Evolutionary conservation across 305 asterid species (phyloP).

Genomic region (Fraxinus paxiana): DNA sequence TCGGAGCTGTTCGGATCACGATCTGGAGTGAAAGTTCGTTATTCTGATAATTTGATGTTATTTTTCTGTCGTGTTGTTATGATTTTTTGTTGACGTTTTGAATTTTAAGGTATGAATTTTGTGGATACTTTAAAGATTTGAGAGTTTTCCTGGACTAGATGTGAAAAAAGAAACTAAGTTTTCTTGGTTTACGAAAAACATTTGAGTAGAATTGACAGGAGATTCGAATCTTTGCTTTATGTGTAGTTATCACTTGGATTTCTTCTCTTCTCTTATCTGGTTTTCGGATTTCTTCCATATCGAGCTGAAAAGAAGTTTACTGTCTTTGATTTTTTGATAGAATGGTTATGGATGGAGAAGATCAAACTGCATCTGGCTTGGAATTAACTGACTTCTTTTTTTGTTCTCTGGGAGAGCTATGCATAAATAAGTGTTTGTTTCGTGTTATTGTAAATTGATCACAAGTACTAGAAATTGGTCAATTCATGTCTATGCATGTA

Average conservation of each 20-base stretch:
- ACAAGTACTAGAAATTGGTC: background rate
- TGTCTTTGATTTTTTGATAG: background rate
- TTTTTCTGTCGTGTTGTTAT: background rate
- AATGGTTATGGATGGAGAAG: background rate
- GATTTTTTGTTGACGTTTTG: background rate
- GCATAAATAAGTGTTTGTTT: background rate
- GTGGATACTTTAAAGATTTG: background rate
- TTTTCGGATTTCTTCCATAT: background rate
- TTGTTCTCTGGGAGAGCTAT: background rate
- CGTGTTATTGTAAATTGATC: background rate
- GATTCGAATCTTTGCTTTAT: background rate
- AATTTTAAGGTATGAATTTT: background rate
- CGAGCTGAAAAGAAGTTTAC: background rate
- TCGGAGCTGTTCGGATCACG: conserved; percentile 24
- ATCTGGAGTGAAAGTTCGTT: conserved; percentile 44
- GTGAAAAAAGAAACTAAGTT: background rate
- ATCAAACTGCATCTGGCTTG: background rate
- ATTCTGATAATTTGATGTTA: conserved; percentile 15
- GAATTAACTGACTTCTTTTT: background rate
- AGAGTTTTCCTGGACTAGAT: background rate
- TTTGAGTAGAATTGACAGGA: background rate
- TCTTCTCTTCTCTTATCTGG: background rate
- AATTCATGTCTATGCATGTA: background rate
- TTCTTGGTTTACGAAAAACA: background rate
- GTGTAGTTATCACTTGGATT: background rate